Percentiles rank a stretch among this genome's conserved stretches.
These are phyloP conservation scores for Trichoderma koningiopsis DNA, from an alignment of 2,329 filamentous ascomycete species.

Conservation along the genomic window DNA sequence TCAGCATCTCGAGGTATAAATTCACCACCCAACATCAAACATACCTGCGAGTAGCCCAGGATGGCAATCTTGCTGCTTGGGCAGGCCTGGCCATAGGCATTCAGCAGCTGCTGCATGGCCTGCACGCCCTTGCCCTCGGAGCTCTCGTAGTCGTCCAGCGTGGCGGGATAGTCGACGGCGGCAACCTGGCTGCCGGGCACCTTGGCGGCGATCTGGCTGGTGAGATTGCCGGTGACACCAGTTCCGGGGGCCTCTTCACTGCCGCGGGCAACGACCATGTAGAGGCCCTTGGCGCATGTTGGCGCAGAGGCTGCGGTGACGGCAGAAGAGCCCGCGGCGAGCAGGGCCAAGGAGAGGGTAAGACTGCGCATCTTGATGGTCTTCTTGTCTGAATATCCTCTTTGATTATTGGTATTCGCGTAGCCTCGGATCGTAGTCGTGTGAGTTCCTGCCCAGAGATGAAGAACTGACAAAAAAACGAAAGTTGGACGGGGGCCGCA, in stretches of 20 bases:
- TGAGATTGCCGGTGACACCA: constrained; percentile 40
- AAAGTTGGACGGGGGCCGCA: background rate
- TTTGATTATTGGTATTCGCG: background rate
- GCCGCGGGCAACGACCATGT: constrained; percentile 46
- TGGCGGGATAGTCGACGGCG: constrained; percentile 45
- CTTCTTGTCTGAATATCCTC: background rate
- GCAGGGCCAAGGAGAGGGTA: constrained; percentile 21
- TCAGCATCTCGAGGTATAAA: background rate
- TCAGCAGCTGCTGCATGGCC: constrained; percentile 37
- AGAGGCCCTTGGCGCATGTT: constrained; percentile 42
- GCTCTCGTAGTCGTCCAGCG: constrained; percentile 37
- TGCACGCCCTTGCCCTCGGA: constrained; percentile 42
- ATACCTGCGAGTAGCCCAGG: constrained; percentile 47
- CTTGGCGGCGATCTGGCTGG: constrained; percentile 36
- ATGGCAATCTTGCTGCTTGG: constrained; percentile 46
- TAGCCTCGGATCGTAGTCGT: background rate
- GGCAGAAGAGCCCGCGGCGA: constrained; percentile 23
- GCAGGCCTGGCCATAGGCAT: constrained; percentile 40
- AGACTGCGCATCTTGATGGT: constrained; percentile 21
- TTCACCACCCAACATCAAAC: background rate
- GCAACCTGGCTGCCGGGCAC: constrained; percentile 41
- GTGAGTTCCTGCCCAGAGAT: background rate
- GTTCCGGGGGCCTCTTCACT: constrained; percentile 40
- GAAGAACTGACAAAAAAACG: background rate
- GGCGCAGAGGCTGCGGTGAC: constrained; percentile 25